These are phyloP conservation scores for Penicillium sclerotiorum DNA, from an alignment of 2,329 filamentous ascomycete species.

Conservation along the genomic window DNA sequence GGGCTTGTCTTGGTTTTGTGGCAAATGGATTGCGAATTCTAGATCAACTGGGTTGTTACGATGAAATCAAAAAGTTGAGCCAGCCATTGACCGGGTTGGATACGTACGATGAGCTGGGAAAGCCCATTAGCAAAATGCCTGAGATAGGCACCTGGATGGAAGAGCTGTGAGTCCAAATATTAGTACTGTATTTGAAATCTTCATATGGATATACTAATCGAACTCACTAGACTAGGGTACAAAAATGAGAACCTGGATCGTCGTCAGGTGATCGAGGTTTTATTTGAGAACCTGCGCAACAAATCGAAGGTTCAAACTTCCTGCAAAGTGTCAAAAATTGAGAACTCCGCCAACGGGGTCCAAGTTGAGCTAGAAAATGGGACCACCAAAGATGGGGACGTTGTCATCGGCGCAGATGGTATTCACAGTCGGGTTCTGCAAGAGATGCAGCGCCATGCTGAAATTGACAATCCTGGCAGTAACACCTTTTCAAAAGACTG, in stretches of 20 bases:
- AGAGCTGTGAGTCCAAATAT: conserved; percentile 1
- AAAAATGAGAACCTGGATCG: conserved; percentile 16
- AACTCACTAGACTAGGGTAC: conserved; percentile 4
- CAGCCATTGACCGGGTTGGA: conserved; percentile 15
- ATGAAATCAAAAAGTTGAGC: conserved; percentile 13
- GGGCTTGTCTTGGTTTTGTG: conserved; percentile 28
- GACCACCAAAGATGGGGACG: not conserved
- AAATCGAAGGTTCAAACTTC: conserved; percentile 37
- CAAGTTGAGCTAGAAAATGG: conserved; percentile 31
- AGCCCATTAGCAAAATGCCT: conserved; percentile 8
- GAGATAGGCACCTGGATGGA: conserved; percentile 15
- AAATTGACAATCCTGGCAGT: conserved; percentile 5
- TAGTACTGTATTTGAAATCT: not conserved
- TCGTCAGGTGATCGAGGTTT: conserved; percentile 25
- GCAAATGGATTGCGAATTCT: conserved; percentile 49
- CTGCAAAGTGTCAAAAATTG: conserved; percentile 32
- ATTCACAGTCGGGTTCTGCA: not conserved
- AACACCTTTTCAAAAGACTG: conserved; percentile 8
- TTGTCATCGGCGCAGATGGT: not conserved
- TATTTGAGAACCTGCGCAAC: conserved; percentile 26
- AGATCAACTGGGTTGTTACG: conserved; percentile 51
- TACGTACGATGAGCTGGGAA: conserved; percentile 16
- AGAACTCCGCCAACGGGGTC: conserved; percentile 15
- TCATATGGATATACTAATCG: not conserved
- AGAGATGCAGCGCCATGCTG: conserved; percentile 9